phyloP scores from a whole-genome alignment of 2,329 filamentous ascomycete species.

The Basipetospora chlamydospora region DNA sequence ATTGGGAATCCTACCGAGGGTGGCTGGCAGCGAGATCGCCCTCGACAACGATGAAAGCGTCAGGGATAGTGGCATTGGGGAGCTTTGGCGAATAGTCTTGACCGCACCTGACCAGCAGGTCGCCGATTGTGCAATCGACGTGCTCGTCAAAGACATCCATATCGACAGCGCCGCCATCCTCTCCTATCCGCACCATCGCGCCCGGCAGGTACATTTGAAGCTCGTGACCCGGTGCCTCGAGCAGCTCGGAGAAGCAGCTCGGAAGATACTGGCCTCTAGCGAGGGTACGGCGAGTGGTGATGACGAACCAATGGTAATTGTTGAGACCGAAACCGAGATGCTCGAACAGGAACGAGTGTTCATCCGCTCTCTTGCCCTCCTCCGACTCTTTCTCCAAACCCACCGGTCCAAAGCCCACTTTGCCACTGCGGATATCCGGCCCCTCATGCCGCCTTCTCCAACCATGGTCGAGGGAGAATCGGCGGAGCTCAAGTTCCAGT shows the following conservation, averaged over 20 bases:
- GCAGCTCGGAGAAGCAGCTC: conserved; percentile 51
- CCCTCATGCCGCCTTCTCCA: conserved; percentile 34
- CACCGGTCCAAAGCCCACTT: conserved; percentile 48
- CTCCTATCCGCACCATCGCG: conserved; percentile 32
- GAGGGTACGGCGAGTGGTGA: conserved; percentile 28
- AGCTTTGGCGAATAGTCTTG: conserved; percentile 74
- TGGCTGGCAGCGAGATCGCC: conserved; percentile 30
- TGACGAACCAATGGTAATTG: conserved; percentile 38
- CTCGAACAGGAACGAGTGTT: conserved; percentile 46
- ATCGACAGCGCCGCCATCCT: conserved; percentile 41
- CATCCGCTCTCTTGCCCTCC: conserved; percentile 51
- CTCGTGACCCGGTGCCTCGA: conserved; percentile 61
- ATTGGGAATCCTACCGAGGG: conserved; percentile 30
- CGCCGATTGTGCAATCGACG: conserved; percentile 51
- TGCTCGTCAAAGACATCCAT: conserved; percentile 58
- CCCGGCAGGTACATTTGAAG: conserved; percentile 47
- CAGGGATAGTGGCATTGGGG: conserved; percentile 43
- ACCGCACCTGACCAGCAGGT: conserved; percentile 50
- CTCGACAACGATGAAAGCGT: conserved; percentile 37
- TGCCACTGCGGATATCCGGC: conserved; percentile 40
- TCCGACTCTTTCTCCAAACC: conserved; percentile 51
- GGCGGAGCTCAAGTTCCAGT: conserved; percentile 58
- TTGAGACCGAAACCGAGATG: conserved; percentile 28
- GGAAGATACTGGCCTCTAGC: conserved; percentile 34
- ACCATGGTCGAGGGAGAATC: conserved; percentile 45